A percentile compares a stretch with the other conserved stretches of the same genome.
Evolutionary conservation across 257 asterid species (phyloP).

Genomic region (Nicotiana sylvestris): DNA sequence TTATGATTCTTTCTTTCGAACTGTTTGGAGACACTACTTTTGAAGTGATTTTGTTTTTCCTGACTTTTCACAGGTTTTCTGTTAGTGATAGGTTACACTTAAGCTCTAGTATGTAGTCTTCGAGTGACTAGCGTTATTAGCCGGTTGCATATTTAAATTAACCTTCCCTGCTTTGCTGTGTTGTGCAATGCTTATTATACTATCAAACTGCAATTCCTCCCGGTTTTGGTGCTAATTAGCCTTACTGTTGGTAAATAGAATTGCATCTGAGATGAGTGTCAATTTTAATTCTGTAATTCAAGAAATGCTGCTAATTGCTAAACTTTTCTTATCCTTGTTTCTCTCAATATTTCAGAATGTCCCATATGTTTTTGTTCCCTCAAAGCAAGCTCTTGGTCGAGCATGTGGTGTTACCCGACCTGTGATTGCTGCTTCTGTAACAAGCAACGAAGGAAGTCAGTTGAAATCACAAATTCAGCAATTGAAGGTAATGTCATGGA

Average conservation of each 20-base stretch:
- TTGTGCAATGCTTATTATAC: background rate
- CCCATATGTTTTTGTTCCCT: constrained; percentile 68
- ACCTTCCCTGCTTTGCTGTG: background rate
- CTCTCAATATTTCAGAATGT: constrained; percentile 38
- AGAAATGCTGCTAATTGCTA: background rate
- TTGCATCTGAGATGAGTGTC: background rate
- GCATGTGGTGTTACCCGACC: constrained; percentile 88
- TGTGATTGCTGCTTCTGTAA: constrained; percentile 74
- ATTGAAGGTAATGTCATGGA: constrained; percentile 41
- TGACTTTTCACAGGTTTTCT: background rate
- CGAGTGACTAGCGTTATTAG: background rate
- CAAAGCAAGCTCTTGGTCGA: constrained; percentile 70
- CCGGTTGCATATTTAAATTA: background rate
- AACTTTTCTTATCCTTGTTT: background rate
- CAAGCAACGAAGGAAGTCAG: constrained; percentile 77
- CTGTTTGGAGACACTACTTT: background rate
- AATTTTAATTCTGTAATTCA: background rate
- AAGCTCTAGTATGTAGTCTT: background rate
- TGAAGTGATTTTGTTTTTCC: background rate
- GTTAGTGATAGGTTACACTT: background rate
- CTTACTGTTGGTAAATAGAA: background rate
- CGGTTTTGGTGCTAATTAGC: background rate
- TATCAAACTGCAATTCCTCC: background rate
- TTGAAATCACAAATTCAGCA: constrained; percentile 75
- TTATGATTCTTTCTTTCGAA: background rate